phyloP scores from a whole-genome alignment of 805 yeast genomes.

The Starmera amethionina region DNA sequence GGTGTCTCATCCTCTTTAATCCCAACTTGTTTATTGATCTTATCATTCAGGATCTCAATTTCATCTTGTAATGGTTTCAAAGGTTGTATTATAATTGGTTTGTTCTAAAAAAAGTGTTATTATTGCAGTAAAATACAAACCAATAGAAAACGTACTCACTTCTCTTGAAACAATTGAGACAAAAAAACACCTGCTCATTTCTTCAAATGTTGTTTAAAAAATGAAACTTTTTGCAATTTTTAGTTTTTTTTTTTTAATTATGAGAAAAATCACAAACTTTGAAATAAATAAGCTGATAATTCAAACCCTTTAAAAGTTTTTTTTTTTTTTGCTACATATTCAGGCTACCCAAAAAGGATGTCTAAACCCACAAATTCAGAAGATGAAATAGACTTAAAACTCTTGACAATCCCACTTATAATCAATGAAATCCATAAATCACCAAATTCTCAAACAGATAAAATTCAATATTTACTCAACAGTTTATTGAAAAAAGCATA shows the following conservation, averaged over 20 bases:
- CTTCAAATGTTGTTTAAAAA: conserved; percentile 17
- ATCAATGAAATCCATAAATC: no score
- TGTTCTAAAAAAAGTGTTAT: conserved; percentile 28
- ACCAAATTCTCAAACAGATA: no score
- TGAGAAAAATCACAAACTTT: conserved; percentile 7
- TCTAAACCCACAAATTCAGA: no score
- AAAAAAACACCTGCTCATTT: conserved; percentile 29
- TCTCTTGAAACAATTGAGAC: conserved; percentile 49
- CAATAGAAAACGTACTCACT: conserved; percentile 17
- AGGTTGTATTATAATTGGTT: conserved; percentile 51
- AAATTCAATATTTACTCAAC: no score
- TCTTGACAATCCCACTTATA: no score
- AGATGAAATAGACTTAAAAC: no score
- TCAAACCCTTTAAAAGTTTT: no score
- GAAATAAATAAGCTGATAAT: no score
- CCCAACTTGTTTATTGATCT: conserved; percentile 4
- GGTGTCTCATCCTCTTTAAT: not conserved
- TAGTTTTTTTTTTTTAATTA: conserved; percentile 6
- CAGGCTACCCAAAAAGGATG: no score
- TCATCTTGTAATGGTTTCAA: conserved; percentile 26
- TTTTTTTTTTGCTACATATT: no score
- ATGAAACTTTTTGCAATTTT: conserved; percentile 5
- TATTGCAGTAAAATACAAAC: no score
- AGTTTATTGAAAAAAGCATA: no score
- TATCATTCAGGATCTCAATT: conserved; percentile 5